Conservation (phyloP, 1,284 basidiomycete genomes). For the Ustilago xerochloae region DNA sequence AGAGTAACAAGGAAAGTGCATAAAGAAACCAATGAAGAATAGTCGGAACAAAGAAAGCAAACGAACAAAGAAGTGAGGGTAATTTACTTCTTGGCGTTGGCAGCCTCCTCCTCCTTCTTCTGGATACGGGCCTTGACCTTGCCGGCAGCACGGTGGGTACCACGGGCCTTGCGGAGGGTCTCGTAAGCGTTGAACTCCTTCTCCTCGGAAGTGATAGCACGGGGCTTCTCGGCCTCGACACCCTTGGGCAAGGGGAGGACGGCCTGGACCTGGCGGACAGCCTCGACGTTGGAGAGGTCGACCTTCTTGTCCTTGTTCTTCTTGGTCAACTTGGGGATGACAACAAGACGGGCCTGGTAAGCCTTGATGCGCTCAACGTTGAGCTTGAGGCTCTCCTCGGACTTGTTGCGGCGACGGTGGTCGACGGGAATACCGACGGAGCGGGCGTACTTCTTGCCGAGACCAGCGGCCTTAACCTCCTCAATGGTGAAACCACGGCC, state of each 20-base stretch:
- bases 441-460: conserved; percentile 92
- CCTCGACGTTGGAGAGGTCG: conserved; percentile 84
- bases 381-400: conserved; percentile 94
- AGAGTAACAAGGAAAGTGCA: conserved; percentile 5
- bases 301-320: conserved; percentile 87
- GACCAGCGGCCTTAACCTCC: conserved; percentile 96
- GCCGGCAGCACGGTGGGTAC: conserved; percentile 86
- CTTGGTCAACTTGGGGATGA: conserved; percentile 83
- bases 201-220: conserved; percentile 93
- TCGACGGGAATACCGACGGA: conserved; percentile 95
- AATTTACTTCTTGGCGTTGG: conserved; percentile 89
- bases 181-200: conserved; percentile 83
- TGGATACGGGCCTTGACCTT: conserved; percentile 77
- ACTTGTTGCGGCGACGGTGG: conserved; percentile 95
- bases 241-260: conserved; percentile 75
- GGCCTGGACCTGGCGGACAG: conserved; percentile 74
- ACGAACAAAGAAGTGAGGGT: background rate
- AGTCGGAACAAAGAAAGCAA: background rate
- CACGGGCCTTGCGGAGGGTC: conserved; percentile 87
- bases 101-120: conserved; percentile 88
- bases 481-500: conserved; percentile 95
- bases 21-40: conserved; percentile 16
- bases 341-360: conserved; percentile 81
- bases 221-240: conserved; percentile 80
- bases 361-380: conserved; percentile 95